phyloP scores from a whole-genome alignment of 768 basidiomycete species.

The Mycena polygramma region DNA sequence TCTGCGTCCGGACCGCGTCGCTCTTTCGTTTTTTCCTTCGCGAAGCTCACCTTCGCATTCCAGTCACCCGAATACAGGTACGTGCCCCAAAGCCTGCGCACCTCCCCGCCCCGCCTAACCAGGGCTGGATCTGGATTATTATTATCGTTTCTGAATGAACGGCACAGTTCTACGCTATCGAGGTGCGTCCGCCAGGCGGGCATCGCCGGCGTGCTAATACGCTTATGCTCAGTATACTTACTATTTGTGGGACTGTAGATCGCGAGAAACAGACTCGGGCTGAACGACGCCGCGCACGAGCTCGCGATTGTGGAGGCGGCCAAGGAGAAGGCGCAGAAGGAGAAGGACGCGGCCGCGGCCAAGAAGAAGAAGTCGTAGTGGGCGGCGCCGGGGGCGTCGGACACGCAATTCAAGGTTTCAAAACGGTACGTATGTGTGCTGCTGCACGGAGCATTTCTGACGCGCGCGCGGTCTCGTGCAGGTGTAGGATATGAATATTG shows the following conservation, averaged over 20 bases:
- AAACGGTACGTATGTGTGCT: no score
- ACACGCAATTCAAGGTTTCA: no score
- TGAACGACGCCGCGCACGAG: conserved; percentile 91
- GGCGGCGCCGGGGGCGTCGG: no score
- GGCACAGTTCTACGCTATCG: conserved; percentile 89
- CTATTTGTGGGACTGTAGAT: conserved; percentile 64
- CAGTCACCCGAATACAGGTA: conserved; percentile 81
- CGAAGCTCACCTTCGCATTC: conserved; percentile 3
- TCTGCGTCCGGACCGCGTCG: conserved; percentile 4
- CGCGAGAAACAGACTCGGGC: conserved; percentile 88
- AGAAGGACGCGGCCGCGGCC: conserved; percentile 48
- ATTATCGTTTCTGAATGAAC: background rate
- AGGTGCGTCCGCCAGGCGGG: conserved; percentile 60
- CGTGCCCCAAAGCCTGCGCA: conserved; percentile 38
- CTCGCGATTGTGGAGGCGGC: conserved; percentile 79
- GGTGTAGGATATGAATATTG: conserved; percentile 10
- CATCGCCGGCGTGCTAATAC: background rate
- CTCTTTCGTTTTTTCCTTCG: conserved; percentile 7
- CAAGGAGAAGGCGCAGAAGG: conserved; percentile 73
- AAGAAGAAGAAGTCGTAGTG: conserved; percentile 34
- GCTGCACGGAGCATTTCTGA: no score
- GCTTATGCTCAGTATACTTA: no score
- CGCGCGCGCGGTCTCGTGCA: no score
- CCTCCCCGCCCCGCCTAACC: conserved; percentile 18
- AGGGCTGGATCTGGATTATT: background rate